These are phyloP conservation scores for Pseudocercospora cruenta DNA, from an alignment of 2,329 filamentous ascomycete genomes.

Conservation along the genomic window DNA sequence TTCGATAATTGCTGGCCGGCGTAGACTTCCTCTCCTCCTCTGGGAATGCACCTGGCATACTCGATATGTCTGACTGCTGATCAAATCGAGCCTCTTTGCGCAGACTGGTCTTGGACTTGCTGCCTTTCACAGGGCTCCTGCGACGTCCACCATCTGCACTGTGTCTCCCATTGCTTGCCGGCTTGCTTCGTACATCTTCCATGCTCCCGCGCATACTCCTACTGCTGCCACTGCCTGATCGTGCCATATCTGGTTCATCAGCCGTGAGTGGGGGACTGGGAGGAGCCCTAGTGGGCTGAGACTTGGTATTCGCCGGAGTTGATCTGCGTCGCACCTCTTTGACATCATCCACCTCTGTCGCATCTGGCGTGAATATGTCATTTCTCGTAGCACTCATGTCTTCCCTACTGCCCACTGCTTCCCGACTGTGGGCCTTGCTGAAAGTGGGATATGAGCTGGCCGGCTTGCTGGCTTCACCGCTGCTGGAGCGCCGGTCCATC, in stretches of 20 bases:
- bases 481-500: conserved; percentile 48
- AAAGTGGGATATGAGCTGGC: conserved; percentile 75
- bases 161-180: conserved; percentile 42
- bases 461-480: conserved; percentile 38
- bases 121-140: conserved; percentile 40
- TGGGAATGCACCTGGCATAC: conserved; percentile 40
- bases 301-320: conserved; percentile 28
- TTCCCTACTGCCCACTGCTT: conserved; percentile 68
- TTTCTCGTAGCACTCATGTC: conserved; percentile 36
- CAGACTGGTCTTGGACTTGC: conserved; percentile 49
- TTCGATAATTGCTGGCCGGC: conserved; percentile 41
- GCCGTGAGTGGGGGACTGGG: conserved; percentile 54
- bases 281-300: conserved; percentile 41
- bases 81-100: conserved; percentile 42
- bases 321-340: conserved; percentile 35
- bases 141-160: conserved; percentile 48
- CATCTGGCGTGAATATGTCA: conserved; percentile 43
- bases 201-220: conserved; percentile 48
- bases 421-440: conserved; percentile 90
- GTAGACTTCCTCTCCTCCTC: conserved; percentile 44
- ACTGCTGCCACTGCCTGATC: conserved; percentile 50
- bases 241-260: conserved; percentile 48
- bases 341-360: conserved; percentile 46
- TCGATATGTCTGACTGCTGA: conserved; percentile 47
- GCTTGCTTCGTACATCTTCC: conserved; percentile 42